Evolutionary conservation across 2,329 filamentous ascomycete genomes (phyloP).

Genomic region (Clonostachys solani): DNA sequence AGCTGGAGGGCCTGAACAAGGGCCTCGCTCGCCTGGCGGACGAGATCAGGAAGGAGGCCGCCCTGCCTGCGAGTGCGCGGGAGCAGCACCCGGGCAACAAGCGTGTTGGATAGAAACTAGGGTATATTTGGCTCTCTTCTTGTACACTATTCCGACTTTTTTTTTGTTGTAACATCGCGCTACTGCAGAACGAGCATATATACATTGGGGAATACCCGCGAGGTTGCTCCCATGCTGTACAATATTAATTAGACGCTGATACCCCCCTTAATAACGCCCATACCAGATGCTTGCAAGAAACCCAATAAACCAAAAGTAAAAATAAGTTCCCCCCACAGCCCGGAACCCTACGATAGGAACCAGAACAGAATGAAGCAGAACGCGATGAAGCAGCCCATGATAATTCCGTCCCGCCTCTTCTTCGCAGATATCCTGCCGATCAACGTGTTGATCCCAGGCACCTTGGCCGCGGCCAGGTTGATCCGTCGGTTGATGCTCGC

Average conservation of each 20-base stretch:
- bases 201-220: not conserved
- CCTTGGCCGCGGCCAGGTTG: constrained; percentile 80
- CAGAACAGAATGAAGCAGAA: constrained; percentile 87
- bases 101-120: not conserved
- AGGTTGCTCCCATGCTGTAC: constrained; percentile 15
- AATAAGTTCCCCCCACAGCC: not conserved
- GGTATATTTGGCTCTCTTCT: too few relatives aligned
- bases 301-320: not conserved
- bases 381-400: constrained; percentile 86
- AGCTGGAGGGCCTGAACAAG: constrained; percentile 63
- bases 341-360: constrained; percentile 49
- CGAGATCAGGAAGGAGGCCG: constrained; percentile 41
- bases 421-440: constrained; percentile 92
- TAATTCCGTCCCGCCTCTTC: constrained; percentile 91
- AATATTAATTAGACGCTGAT: constrained; percentile 26
- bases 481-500: constrained; percentile 88
- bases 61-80: constrained; percentile 22
- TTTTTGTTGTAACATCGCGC: not conserved
- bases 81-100: constrained; percentile 19
- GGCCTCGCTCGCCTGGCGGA: constrained; percentile 59
- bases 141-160: too few relatives aligned
- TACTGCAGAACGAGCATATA: not conserved
- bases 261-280: constrained; percentile 27
- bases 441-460: constrained; percentile 88
- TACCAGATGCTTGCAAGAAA: not conserved